phyloP scores from a whole-genome alignment of 2,329 filamentous ascomycete genomes.

The Purpureocillium takamizusanense region DNA sequence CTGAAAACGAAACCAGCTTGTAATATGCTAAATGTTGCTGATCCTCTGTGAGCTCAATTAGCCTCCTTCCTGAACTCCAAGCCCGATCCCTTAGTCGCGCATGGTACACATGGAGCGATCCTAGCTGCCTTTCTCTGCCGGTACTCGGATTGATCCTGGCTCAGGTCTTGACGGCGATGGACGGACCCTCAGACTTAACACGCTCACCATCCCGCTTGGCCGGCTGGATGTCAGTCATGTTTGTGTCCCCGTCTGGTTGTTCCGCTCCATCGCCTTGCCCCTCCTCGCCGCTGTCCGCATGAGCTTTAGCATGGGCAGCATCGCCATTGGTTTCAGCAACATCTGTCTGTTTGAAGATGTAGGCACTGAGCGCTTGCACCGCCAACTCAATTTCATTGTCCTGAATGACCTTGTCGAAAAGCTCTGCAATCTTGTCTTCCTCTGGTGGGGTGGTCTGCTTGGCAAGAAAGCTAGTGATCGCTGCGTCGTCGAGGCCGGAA shows the following conservation, averaged over 20 bases:
- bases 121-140: too few species aligned
- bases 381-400: conserved; percentile 17
- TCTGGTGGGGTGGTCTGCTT: conserved; percentile 14
- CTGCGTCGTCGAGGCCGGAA: conserved; percentile 13
- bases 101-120: too few species aligned
- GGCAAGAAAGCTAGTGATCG: conserved; percentile 14
- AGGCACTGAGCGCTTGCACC: conserved; percentile 13
- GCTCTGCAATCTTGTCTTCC: conserved; percentile 13
- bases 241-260: conserved; percentile 6
- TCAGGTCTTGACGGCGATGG: conserved; percentile 3
- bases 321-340: too few species aligned
- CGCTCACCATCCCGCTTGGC: conserved; percentile 1
- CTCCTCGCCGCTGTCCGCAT: conserved; percentile 2
- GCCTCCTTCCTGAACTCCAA: too few species aligned
- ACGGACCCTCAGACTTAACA: neutral
- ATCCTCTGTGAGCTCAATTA: too few species aligned
- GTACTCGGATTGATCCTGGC: neutral
- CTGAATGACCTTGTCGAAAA: conserved; percentile 17
- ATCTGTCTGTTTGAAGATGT: conserved; percentile 18
- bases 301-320: too few species aligned
- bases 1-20: too few species aligned
- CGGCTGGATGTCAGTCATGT: conserved; percentile 7
- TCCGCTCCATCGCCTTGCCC: conserved; percentile 1
- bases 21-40: too few species aligned
- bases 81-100: too few species aligned